Conservation (phyloP, 352 stramenopile genomes). For the Phytophthora foliorum region DNA sequence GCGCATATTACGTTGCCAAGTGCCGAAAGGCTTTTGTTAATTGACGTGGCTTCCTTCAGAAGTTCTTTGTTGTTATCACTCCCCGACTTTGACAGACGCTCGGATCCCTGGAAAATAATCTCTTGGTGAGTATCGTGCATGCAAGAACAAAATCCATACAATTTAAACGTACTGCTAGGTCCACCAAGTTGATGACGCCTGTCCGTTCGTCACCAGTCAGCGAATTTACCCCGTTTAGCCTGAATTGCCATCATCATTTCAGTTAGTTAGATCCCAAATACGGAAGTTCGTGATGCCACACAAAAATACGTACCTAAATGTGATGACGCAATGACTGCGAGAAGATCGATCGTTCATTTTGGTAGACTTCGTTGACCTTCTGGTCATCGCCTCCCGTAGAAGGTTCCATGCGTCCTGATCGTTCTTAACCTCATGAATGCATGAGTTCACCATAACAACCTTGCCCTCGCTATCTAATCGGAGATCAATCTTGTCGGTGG, state of each 20-base stretch:
- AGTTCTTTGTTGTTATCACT: slow-evolving; percentile 79
- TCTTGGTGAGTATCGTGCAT: slow-evolving; percentile 2
- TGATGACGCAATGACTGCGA: slow-evolving; percentile 88
- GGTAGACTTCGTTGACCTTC: slow-evolving; percentile 82
- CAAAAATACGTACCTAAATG: slow-evolving; percentile 63
- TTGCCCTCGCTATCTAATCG: slow-evolving; percentile 79
- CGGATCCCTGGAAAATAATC: slow-evolving; percentile 64
- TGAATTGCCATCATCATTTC: slow-evolving; percentile 22
- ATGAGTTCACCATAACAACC: slow-evolving; percentile 71
- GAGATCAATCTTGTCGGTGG: slow-evolving; percentile 75
- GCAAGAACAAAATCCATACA: neutral
- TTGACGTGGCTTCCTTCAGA: slow-evolving; percentile 86
- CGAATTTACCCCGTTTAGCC: slow-evolving; percentile 69
- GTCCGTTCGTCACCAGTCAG: slow-evolving; percentile 64
- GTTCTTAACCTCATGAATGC: slow-evolving; percentile 59
- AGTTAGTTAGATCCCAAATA: neutral
- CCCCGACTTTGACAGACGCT: slow-evolving; percentile 84
- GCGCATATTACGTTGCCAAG: slow-evolving; percentile 88
- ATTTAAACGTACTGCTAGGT: slow-evolving; percentile 69
- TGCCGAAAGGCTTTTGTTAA: slow-evolving; percentile 90
- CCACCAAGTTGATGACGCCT: slow-evolving; percentile 83
- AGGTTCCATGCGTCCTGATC: slow-evolving; percentile 76
- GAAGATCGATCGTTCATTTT: slow-evolving; percentile 90
- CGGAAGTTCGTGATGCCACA: neutral
- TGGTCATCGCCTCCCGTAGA: slow-evolving; percentile 65